Conservation (phyloP, 306 rosid species). For the Lagenaria siceraria region DNA sequence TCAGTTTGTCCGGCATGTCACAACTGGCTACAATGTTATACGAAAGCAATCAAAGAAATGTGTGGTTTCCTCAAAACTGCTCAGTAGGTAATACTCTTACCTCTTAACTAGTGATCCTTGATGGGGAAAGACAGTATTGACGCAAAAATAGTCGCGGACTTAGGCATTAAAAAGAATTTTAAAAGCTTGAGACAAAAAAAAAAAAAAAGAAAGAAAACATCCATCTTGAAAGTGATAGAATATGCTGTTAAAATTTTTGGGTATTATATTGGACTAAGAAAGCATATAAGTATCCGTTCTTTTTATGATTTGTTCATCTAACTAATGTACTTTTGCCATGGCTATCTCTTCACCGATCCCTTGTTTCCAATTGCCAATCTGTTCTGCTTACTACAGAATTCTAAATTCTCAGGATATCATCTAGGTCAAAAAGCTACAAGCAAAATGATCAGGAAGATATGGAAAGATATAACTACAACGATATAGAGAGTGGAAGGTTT, state of each 20-base stretch:
- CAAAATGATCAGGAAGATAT: constrained; percentile 15
- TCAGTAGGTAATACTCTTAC: constrained; percentile 25
- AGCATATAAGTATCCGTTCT: background rate
- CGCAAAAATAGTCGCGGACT: background rate
- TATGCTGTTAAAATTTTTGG: background rate
- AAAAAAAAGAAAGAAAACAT: too few species aligned
- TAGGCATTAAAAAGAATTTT: background rate
- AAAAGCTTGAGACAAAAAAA: background rate
- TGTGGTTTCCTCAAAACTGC: constrained; percentile 16
- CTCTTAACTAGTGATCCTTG: background rate
- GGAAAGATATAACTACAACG: constrained; percentile 16
- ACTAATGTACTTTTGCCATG: background rate
- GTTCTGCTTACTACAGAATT: background rate
- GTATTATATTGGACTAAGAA: background rate
- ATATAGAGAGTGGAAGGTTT: constrained; percentile 36
- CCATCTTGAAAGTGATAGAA: background rate
- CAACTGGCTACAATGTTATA: constrained; percentile 30
- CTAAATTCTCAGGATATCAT: constrained; percentile 32
- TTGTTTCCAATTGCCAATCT: background rate
- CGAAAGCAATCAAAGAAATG: constrained; percentile 32
- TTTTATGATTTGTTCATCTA: background rate
- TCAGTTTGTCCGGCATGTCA: constrained; percentile 50
- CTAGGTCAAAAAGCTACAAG: constrained; percentile 13
- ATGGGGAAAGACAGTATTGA: background rate
- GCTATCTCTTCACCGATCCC: background rate